Percentiles rank a stretch among this genome's conserved stretches.
Conservation (phyloP, 2,329 filamentous ascomycete species). For the Coniochaeta hoffmannii region DNA sequence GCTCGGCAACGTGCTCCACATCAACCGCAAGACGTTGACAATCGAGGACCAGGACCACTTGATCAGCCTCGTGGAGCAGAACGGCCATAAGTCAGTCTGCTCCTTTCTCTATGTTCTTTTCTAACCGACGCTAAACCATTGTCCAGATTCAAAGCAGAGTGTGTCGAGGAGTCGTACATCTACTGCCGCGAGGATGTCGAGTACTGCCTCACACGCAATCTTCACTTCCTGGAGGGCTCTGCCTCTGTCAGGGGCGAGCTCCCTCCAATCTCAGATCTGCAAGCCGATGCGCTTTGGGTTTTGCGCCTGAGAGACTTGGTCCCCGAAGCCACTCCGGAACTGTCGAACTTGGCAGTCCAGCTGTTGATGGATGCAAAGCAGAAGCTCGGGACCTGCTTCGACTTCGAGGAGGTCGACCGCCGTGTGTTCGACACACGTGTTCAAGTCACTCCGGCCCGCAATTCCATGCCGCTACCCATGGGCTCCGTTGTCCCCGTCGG, state of each 20-base stretch:
- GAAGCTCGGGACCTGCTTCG: constrained; percentile 44
- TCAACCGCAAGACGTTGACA: constrained; percentile 47
- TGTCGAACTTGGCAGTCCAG: constrained; percentile 47
- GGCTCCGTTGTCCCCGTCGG: background rate
- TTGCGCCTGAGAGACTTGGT: constrained; percentile 47
- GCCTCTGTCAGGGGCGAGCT: constrained; percentile 20
- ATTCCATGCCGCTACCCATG: background rate
- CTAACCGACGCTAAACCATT: constrained; percentile 1
- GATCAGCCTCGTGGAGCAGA: constrained; percentile 40
- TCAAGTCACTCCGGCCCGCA: background rate
- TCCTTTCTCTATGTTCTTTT: background rate
- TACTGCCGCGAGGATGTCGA: constrained; percentile 49
- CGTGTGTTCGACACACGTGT: constrained; percentile 43
- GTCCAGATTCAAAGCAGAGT: constrained; percentile 43
- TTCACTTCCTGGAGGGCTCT: constrained; percentile 25
- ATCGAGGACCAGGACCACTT: constrained; percentile 45
- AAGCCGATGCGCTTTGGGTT: constrained; percentile 45
- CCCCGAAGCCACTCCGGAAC: constrained; percentile 49
- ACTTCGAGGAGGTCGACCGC: constrained; percentile 44
- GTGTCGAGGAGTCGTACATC: constrained; percentile 43
- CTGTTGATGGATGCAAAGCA: constrained; percentile 36
- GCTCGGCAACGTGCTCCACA: constrained; percentile 28
- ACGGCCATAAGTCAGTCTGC: constrained; percentile 41
- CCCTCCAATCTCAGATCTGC: constrained; percentile 33
- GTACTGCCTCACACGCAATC: constrained; percentile 42